phyloP scores from a whole-genome alignment of 257 asterid genomes.

The Penstemon davidsonii region DNA sequence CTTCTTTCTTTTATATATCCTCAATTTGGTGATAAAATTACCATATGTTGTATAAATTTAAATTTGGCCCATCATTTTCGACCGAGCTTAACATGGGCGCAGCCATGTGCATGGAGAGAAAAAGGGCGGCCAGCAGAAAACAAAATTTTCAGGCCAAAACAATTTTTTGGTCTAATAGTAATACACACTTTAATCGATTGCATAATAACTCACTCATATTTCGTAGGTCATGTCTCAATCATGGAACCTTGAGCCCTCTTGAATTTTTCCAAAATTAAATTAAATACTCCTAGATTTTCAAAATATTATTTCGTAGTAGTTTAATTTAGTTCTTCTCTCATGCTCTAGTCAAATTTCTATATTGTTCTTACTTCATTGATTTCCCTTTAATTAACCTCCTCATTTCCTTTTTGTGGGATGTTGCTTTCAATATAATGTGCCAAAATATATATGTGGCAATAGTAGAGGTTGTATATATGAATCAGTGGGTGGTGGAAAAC shows the following conservation, averaged over 20 bases:
- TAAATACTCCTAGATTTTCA: too few relatives aligned
- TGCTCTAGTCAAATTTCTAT: not conserved
- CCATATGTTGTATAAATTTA: not conserved
- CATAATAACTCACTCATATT: not conserved
- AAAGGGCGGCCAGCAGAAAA: constrained; percentile 11
- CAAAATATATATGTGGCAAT: too few relatives aligned
- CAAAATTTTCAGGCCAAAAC: not conserved
- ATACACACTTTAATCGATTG: not conserved
- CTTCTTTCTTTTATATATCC: too few relatives aligned
- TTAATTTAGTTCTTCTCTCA: too few relatives aligned
- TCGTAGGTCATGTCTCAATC: not conserved
- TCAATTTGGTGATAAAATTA: not conserved
- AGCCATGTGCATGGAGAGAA: not conserved
- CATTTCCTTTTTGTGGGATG: too few relatives aligned
- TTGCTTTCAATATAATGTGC: too few relatives aligned
- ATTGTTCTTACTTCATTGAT: not conserved
- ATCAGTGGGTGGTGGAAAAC: too few relatives aligned
- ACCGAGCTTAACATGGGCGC: constrained; percentile 1
- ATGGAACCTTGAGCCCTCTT: not conserved
- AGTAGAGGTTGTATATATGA: too few relatives aligned
- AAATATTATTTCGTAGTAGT: too few relatives aligned
- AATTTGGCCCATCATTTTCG: not conserved
- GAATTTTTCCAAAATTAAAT: not conserved
- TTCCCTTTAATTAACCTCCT: too few relatives aligned
- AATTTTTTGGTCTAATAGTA: not conserved